These are phyloP conservation scores for Candida maesae DNA, from an alignment of 805 yeast species.

Conservation along the genomic window DNA sequence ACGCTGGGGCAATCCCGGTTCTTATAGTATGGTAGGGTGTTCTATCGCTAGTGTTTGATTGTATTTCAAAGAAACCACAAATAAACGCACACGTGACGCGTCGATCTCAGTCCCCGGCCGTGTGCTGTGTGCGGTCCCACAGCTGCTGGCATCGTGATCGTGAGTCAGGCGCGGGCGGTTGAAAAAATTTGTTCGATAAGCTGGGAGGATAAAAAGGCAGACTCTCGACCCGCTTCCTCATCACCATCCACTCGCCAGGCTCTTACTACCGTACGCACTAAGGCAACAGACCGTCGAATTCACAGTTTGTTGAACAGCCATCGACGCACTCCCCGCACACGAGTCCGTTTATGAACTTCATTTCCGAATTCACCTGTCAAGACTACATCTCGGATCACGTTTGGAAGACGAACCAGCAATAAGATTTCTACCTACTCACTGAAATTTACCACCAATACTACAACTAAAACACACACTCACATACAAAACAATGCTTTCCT, in stretches of 20 bases:
- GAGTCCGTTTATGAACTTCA: constrained; percentile 26
- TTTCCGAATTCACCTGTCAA: constrained; percentile 37
- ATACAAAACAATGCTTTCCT: constrained; percentile 19
- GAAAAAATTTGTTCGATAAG: constrained; percentile 7
- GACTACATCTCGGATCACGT: constrained; percentile 49
- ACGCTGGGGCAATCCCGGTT: no score
- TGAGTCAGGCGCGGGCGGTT: constrained; percentile 2
- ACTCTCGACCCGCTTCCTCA: neutral
- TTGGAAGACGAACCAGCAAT: constrained; percentile 47
- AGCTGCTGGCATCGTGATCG: neutral
- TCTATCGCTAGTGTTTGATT: no score
- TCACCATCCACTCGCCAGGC: neutral
- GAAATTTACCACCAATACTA: no score
- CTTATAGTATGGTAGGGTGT: no score
- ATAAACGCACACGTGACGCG: no score
- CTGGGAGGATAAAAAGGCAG: constrained; percentile 2
- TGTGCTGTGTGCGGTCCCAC: no score
- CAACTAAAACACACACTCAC: neutral
- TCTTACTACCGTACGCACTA: neutral
- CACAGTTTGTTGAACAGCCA: neutral
- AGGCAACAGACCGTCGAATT: neutral
- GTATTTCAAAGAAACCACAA: no score
- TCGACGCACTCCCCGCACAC: neutral
- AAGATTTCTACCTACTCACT: constrained; percentile 3
- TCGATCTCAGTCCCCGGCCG: no score